Evolutionary conservation across 371 early-diverging fungal genomes (phyloP).

Genomic region (Actinomortierella wolfii): DNA sequence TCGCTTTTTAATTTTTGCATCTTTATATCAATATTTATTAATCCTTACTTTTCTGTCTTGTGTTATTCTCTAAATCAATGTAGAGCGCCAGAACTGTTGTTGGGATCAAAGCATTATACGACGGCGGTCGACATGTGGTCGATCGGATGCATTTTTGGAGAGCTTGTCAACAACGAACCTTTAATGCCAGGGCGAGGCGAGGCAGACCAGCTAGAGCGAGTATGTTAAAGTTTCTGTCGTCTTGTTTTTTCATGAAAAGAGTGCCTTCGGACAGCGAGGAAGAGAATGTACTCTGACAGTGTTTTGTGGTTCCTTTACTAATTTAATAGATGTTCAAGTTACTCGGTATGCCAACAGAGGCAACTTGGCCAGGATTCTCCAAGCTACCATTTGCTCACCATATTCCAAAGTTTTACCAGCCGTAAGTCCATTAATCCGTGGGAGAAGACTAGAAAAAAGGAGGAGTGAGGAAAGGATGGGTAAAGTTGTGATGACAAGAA

Average conservation of each 20-base stretch:
- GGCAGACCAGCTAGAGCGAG: slow-evolving; percentile 80
- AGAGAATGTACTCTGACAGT: background rate
- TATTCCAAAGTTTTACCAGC: slow-evolving; percentile 67
- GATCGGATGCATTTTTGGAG: slow-evolving; percentile 94
- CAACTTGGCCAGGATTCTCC: slow-evolving; percentile 77
- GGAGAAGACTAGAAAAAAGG: no score
- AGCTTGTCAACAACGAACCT: slow-evolving; percentile 77
- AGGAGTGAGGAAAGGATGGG: no score
- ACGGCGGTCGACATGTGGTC: slow-evolving; percentile 99
- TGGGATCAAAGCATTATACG: slow-evolving; percentile 91
- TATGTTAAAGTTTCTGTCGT: slow-evolving; percentile 13
- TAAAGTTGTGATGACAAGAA: no score
- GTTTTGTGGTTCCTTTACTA: no score
- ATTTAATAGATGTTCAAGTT: slow-evolving; percentile 67
- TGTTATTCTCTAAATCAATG: background rate
- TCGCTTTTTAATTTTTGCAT: background rate
- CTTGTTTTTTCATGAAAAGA: no score
- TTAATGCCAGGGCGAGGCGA: slow-evolving; percentile 79
- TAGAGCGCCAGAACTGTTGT: slow-evolving; percentile 98
- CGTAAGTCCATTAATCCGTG: no score
- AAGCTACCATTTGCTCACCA: slow-evolving; percentile 73
- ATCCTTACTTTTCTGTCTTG: background rate
- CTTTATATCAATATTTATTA: background rate
- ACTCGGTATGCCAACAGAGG: slow-evolving; percentile 71
- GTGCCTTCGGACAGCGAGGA: no score